Evolutionary conservation across 1,284 basidiomycete species (phyloP).

Genomic region (Microbotryum saponariae): DNA sequence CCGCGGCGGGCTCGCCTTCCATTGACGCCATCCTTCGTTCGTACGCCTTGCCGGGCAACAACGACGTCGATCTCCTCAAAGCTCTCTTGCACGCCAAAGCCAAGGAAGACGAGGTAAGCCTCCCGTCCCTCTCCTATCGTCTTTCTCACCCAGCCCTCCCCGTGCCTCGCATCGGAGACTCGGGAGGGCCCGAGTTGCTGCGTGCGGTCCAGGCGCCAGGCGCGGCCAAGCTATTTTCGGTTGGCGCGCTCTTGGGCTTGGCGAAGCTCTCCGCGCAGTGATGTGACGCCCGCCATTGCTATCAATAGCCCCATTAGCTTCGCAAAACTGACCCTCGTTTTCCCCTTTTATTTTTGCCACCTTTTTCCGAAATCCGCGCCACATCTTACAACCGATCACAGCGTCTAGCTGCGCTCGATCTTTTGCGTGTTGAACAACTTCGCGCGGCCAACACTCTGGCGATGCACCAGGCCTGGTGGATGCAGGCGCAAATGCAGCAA

Average conservation of each 20-base stretch:
- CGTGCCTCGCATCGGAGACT: not conserved
- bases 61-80: conserved; percentile 34
- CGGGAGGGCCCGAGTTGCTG: not conserved
- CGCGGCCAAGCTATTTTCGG: not conserved
- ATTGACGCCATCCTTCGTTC: too few species aligned
- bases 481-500: conserved; percentile 3
- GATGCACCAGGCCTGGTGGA: conserved; percentile 9
- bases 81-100: conserved; percentile 32
- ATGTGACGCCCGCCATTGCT: not conserved
- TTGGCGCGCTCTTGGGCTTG: too few species aligned
- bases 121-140: not conserved
- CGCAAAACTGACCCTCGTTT: not conserved
- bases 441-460: conserved; percentile 22
- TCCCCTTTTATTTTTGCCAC: not conserved
- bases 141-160: not conserved
- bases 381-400: not conserved
- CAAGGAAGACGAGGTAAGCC: conserved; percentile 35
- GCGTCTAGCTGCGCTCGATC: conserved; percentile 31
- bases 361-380: not conserved
- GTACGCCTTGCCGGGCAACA: conserved; percentile 12
- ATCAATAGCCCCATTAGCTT: not conserved
- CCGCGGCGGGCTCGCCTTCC: too few species aligned
- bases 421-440: conserved; percentile 29
- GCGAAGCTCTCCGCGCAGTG: not conserved
- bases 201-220: not conserved